phyloP scores from a whole-genome alignment of 2,329 filamentous ascomycete genomes.

The Apiospora marii region DNA sequence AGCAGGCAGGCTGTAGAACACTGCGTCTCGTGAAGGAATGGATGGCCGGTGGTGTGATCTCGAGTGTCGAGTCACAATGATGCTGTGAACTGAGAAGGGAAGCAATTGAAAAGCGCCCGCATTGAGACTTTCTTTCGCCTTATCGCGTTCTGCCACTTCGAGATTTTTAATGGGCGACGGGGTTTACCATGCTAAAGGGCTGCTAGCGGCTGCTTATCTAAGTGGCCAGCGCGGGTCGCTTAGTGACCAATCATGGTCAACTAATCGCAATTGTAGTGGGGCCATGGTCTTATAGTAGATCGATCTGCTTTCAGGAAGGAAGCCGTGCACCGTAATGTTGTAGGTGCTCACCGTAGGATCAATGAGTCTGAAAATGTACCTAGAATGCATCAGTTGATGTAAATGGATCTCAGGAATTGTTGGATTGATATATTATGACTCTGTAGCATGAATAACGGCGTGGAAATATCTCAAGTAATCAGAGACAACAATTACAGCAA shows the following conservation, averaged over 20 bases:
- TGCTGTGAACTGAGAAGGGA: background rate
- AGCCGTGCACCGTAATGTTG: background rate
- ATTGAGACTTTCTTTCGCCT: constrained; percentile 14
- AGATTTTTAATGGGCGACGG: constrained; percentile 8
- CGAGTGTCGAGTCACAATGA: background rate
- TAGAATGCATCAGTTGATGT: too few species aligned
- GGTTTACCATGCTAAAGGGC: background rate
- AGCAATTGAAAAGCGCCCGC: background rate
- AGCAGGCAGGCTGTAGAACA: background rate
- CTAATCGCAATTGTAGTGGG: background rate
- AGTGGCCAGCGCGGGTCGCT: background rate
- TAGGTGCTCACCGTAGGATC: background rate
- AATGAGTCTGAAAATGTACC: too few species aligned
- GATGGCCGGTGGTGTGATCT: background rate
- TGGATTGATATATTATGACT: too few species aligned
- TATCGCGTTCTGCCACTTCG: constrained; percentile 3
- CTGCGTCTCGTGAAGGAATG: constrained; percentile 14
- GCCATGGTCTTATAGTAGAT: background rate
- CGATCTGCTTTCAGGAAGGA: background rate
- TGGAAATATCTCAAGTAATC: too few species aligned
- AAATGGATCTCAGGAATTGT: too few species aligned
- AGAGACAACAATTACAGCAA: too few species aligned
- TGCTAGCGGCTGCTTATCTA: background rate
- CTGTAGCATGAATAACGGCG: too few species aligned
- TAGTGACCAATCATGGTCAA: background rate